Percentiles rank a stretch among this genome's conserved stretches.
Evolutionary conservation across 345 rosid species (phyloP).

Genomic region (Melaleuca quinquenervia): DNA sequence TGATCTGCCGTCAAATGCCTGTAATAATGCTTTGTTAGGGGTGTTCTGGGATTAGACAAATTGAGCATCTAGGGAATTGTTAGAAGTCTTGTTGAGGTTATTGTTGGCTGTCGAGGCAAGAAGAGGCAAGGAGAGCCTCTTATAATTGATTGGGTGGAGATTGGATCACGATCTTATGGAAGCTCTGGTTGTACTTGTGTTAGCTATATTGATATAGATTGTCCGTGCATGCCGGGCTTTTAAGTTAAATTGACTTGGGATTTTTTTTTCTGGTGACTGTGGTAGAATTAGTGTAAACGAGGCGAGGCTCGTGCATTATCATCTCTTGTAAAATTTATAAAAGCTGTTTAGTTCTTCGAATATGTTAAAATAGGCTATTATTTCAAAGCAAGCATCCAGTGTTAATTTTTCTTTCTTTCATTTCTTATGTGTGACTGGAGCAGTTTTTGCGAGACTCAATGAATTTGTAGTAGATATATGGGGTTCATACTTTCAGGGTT

Average conservation of each 20-base stretch:
- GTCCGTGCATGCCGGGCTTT: not conserved
- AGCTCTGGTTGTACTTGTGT: not conserved
- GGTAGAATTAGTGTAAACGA: not conserved
- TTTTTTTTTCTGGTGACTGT: not conserved
- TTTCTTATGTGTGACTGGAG: not conserved
- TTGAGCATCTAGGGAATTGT: not conserved
- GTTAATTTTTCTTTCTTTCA: not conserved
- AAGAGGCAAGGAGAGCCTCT: not conserved
- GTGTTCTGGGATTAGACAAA: not conserved
- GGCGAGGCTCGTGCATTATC: not conserved
- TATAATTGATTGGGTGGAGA: not conserved
- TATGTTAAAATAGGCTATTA: not conserved
- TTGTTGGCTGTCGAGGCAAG: not conserved
- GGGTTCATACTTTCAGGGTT: not conserved
- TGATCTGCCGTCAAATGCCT: not conserved
- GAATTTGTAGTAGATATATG: not conserved
- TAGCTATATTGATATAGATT: not conserved
- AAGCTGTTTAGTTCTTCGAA: not conserved
- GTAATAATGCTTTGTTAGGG: not conserved
- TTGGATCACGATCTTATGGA: not conserved
- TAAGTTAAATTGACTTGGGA: not conserved
- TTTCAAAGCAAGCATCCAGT: not conserved
- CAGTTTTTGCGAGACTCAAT: not conserved
- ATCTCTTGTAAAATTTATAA: not conserved
- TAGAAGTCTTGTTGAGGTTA: not conserved